A percentile compares a stretch with the other conserved stretches of the same genome.
phyloP scores from a whole-genome alignment of 768 basidiomycete genomes.

The Suillus lakei region DNA sequence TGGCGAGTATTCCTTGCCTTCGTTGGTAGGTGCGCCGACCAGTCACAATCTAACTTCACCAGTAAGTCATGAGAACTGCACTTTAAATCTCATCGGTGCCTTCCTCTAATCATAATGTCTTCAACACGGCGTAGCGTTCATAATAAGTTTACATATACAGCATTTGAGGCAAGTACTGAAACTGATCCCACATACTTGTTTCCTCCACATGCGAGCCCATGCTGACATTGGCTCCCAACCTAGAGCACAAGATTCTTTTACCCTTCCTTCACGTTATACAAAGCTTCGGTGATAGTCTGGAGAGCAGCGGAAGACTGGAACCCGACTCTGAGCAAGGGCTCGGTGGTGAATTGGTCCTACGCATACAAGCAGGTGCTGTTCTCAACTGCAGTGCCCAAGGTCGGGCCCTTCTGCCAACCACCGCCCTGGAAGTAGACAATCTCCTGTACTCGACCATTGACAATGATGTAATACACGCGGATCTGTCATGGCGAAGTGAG shows the following conservation, averaged over 20 bases:
- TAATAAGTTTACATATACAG: background rate
- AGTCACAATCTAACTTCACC: background rate
- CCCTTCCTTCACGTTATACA: background rate
- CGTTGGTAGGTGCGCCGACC: background rate
- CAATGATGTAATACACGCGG: background rate
- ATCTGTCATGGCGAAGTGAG: background rate
- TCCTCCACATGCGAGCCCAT: background rate
- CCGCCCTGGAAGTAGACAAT: background rate
- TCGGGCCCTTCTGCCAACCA: background rate
- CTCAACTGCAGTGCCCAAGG: background rate
- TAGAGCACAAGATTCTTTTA: background rate
- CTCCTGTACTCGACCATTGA: background rate
- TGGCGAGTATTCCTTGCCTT: background rate
- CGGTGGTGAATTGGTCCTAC: background rate
- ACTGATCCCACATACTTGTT: background rate
- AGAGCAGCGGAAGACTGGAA: background rate
- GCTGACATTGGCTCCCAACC: background rate
- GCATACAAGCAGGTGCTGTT: background rate
- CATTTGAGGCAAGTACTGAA: background rate
- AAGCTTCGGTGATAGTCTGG: conserved; percentile 1
- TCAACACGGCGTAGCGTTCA: too few relatives aligned
- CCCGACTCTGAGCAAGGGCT: background rate
- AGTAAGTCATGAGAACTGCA: background rate
- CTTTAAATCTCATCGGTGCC: too few relatives aligned
- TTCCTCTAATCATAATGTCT: background rate